Percentiles rank a stretch among this genome's conserved stretches.
These are phyloP conservation scores for Chrysoporthe cubensis DNA, from an alignment of 2,329 filamentous ascomycete genomes.

Conservation along the genomic window DNA sequence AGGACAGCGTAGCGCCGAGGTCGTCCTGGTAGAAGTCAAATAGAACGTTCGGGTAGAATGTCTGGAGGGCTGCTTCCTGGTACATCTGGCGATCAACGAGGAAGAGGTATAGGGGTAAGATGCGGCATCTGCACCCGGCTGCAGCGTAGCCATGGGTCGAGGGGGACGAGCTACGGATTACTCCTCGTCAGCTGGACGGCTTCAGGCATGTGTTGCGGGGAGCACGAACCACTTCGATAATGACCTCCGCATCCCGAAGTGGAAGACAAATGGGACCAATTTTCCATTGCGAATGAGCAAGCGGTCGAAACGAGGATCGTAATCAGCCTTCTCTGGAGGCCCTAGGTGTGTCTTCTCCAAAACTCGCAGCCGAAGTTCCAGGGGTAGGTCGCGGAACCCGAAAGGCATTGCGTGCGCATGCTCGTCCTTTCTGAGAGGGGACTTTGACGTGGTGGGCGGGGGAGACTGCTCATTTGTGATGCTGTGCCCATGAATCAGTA, in stretches of 20 bases:
- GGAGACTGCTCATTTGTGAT: too few relatives aligned
- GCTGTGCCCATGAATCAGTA: too few relatives aligned
- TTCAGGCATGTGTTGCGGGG: too few relatives aligned
- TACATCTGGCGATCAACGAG: not conserved
- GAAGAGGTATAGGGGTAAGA: constrained; percentile 7
- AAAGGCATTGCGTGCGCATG: too few relatives aligned
- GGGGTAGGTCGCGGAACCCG: not conserved
- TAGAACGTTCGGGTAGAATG: constrained; percentile 8
- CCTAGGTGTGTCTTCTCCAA: constrained; percentile 10
- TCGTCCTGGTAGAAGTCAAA: constrained; percentile 5
- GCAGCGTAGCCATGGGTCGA: not conserved
- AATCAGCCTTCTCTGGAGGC: constrained; percentile 11
- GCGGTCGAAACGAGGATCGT: not conserved
- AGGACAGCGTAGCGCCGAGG: not conserved
- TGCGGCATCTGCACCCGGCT: constrained; percentile 12
- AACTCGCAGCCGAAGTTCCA: constrained; percentile 15
- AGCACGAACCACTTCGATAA: too few relatives aligned
- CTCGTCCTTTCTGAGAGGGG: too few relatives aligned
- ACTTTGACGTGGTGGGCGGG: too few relatives aligned
- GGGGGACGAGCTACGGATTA: not conserved
- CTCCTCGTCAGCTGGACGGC: too few relatives aligned
- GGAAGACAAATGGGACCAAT: not conserved
- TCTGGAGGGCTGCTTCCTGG: not conserved
- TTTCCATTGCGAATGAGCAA: constrained; percentile 9
- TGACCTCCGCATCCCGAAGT: not conserved